A percentile compares a stretch with the other conserved stretches of the same genome.
Conservation (phyloP, 345 rosid genomes). For the Syzygium aqueum region DNA sequence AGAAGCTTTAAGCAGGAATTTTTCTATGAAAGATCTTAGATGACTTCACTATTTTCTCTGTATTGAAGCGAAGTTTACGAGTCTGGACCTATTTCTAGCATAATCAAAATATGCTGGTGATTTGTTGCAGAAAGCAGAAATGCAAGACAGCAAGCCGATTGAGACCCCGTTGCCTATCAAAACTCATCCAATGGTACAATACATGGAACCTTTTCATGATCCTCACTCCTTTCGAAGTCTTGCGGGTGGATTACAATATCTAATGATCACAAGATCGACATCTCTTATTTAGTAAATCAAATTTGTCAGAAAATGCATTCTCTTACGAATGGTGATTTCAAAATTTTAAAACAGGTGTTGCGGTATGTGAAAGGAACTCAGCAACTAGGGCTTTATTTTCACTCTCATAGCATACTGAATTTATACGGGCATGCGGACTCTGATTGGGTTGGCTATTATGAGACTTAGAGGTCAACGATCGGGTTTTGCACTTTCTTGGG, state of each 20-base stretch:
- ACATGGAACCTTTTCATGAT: neutral
- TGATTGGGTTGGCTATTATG: fast-evolving
- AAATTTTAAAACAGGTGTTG: fast-evolving
- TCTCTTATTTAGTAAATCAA: neutral
- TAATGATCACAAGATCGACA: neutral
- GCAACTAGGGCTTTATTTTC: neutral
- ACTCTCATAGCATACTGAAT: neutral
- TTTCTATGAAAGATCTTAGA: neutral
- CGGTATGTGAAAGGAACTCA: neutral
- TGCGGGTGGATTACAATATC: neutral
- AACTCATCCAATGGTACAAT: neutral
- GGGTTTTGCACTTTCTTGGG: neutral
- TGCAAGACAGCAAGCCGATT: neutral
- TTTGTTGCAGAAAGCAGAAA: neutral
- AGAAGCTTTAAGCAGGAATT: neutral
- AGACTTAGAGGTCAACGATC: neutral
- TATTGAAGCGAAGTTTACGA: neutral
- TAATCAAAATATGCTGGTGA: neutral
- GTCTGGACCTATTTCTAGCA: neutral
- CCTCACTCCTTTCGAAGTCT: neutral
- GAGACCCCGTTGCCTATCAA: too few species aligned
- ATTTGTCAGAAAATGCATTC: neutral
- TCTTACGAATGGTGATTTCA: neutral
- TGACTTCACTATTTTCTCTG: neutral
- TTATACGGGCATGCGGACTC: neutral